phyloP scores from a whole-genome alignment of 1,284 basidiomycete species.

The Phellopilus nigrolimitatus region DNA sequence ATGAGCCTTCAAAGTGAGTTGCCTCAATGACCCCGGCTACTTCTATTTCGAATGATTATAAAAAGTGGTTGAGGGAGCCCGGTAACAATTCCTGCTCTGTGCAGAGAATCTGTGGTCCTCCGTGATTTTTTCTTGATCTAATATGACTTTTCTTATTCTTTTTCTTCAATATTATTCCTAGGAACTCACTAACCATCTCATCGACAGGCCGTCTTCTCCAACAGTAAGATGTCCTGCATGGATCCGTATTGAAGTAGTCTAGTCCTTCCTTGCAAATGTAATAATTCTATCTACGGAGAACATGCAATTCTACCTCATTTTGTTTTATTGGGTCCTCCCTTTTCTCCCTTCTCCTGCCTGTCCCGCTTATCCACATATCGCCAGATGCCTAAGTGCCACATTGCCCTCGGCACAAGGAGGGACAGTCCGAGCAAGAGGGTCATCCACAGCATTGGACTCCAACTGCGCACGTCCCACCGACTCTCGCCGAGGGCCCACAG shows the following conservation, averaged over 20 bases:
- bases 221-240: neutral
- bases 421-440: slow-evolving; percentile 60
- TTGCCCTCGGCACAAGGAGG: slow-evolving; percentile 59
- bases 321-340: neutral
- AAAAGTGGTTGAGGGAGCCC: slow-evolving; percentile 69
- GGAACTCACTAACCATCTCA: neutral
- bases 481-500: slow-evolving; percentile 68
- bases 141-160: slow-evolving; percentile 52
- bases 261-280: neutral
- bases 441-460: slow-evolving; percentile 64
- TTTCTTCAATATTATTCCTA: neutral
- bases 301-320: neutral
- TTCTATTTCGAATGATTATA: slow-evolving; percentile 53
- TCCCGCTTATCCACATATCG: slow-evolving; percentile 66
- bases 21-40: slow-evolving; percentile 18
- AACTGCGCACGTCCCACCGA: slow-evolving; percentile 51
- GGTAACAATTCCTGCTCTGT: slow-evolving; percentile 22
- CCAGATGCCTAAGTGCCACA: slow-evolving; percentile 70
- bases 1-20: slow-evolving; percentile 3
- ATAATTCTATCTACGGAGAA: neutral
- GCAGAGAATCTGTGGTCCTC: slow-evolving; percentile 40
- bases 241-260: neutral
- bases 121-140: slow-evolving; percentile 78
- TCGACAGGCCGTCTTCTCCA: neutral
- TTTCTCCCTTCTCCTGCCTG: slow-evolving; percentile 24